A percentile compares a stretch with the other conserved stretches of the same genome.
Evolutionary conservation across 257 asterid genomes (phyloP).

Genomic region (Buddleja alternifolia): DNA sequence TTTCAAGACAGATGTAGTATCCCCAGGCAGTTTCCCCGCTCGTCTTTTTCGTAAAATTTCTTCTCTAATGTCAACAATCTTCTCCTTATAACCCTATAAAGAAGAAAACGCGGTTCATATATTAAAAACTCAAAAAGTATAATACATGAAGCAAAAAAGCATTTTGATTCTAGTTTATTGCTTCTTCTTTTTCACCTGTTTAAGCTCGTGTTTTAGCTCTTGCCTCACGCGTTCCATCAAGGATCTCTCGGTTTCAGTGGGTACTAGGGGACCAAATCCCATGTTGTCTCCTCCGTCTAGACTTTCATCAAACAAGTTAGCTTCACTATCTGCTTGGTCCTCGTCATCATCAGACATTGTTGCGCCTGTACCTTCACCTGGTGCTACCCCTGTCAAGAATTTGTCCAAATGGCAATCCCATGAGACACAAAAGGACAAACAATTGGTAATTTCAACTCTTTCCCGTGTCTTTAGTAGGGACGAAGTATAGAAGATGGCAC

Average conservation of each 20-base stretch:
- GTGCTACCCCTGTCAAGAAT: conserved; percentile 78
- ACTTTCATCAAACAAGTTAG: conserved; percentile 86
- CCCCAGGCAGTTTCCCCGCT: conserved; percentile 83
- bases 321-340: conserved; percentile 84
- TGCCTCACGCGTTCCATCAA: conserved; percentile 98
- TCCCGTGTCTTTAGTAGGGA: neutral
- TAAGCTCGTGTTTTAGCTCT: conserved; percentile 92
- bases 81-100: conserved; percentile 70
- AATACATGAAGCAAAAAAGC: neutral
- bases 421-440: neutral
- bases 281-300: conserved; percentile 79
- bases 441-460: neutral
- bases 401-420: conserved; percentile 1
- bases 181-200: conserved; percentile 65
- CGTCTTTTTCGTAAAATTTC: conserved; percentile 73
- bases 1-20: conserved; percentile 75
- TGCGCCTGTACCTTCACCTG: conserved; percentile 97
- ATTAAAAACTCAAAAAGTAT: neutral
- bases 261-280: conserved; percentile 96
- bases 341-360: conserved; percentile 99
- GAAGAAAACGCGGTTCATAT: neutral
- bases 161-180: neutral
- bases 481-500: conserved; percentile 3
- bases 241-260: conserved; percentile 91
- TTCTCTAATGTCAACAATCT: conserved; percentile 73